A percentile compares a stretch with the other conserved stretches of the same genome.
Evolutionary conservation across 257 asterid genomes (phyloP).

Genomic region (Lycium barbarum): DNA sequence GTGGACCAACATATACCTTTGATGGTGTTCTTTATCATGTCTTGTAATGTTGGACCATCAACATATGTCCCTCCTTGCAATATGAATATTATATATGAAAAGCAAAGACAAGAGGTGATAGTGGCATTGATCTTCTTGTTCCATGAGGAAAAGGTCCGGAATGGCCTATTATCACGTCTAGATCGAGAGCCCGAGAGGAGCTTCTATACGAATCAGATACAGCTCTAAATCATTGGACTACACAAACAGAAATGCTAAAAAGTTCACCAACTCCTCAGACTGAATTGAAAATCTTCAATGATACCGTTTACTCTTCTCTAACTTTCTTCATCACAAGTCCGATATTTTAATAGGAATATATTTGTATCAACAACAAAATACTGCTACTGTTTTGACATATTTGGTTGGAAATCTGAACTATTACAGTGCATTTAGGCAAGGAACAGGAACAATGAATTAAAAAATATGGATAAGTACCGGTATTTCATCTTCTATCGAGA

Average conservation of each 20-base stretch:
- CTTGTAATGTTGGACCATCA: background rate
- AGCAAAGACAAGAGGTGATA: background rate
- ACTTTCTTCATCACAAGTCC: constrained; percentile 50
- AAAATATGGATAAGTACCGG: background rate
- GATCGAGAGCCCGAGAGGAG: background rate
- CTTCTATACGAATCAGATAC: background rate
- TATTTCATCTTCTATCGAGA: background rate
- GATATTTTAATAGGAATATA: constrained; percentile 16
- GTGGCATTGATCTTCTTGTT: background rate
- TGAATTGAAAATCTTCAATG: constrained; percentile 73
- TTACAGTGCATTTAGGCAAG: background rate
- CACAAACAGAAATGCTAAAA: background rate
- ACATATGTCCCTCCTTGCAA: background rate
- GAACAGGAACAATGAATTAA: background rate
- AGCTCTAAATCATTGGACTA: background rate
- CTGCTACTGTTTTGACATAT: background rate
- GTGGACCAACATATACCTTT: background rate
- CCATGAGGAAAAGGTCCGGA: background rate
- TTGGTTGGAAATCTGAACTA: background rate
- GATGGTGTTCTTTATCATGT: background rate
- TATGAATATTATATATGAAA: background rate
- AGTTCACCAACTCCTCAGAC: constrained; percentile 59
- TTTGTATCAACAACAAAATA: background rate
- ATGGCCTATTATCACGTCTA: background rate
- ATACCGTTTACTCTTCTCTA: constrained; percentile 54